Evolutionary conservation across 2,329 filamentous ascomycete genomes (phyloP), one percentile per base, ranked within the genome.

Genomic region (Trichophyton mentagrophytes): DNA sequence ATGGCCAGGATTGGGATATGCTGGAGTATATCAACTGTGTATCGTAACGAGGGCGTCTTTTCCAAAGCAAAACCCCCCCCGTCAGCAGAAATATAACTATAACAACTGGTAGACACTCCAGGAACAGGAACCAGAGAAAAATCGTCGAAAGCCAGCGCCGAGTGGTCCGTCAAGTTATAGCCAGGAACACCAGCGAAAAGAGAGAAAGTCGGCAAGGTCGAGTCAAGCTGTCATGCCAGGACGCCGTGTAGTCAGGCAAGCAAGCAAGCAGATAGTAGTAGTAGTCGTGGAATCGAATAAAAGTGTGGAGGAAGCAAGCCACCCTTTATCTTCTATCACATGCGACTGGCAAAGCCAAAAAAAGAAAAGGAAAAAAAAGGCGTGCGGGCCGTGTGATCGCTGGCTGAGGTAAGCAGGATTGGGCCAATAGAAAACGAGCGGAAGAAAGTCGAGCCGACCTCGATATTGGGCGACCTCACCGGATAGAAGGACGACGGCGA

Each of bases 371-470:
- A 47, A 25, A 30, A 53, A 51, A 33, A 53, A 53, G 27, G 27
- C 49, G 49, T 38, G 49, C 22, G 49, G 49, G 22, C 49, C 49
- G 49, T 53, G 49, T 53, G 49, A 53, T 53, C 22, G 49, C 49
- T 53, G 49, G 25, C 13, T 53, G 27, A 53, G 25, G 11, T 47
- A 47, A 47, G 44, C 44, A 25, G 44, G 1, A 9, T 15, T 53
- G 2, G 22, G 25, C 49, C 49, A 53, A 53, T 53, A n/a, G 27
- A 13, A 30, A 3, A 11, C 5, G 11, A 6, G n/a, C 49, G 49
- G 49, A 53, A 33, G 20, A 53, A 53, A 15, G 49, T 53, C 49
- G 13, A 3, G 22, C 49, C 49, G 49, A 6, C n/a, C 1, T 30
- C 6, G 27, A 30, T 30, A 30, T 30, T 6, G 27, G 27, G 27